phyloP scores from a whole-genome alignment of 2,329 filamentous ascomycete genomes.

The Cryphonectria naterciae region DNA sequence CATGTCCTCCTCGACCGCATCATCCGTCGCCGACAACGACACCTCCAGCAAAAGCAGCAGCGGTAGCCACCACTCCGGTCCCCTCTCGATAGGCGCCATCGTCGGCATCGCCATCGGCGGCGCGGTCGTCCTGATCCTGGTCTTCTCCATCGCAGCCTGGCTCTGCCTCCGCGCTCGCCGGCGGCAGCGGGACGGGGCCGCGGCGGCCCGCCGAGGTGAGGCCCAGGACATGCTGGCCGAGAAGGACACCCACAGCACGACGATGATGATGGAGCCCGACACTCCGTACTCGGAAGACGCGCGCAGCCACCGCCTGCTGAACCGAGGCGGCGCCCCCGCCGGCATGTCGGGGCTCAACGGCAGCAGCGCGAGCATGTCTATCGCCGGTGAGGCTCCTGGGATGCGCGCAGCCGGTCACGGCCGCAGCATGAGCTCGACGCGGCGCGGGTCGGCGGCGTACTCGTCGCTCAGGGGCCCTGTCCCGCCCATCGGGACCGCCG shows the following conservation, averaged over 20 bases:
- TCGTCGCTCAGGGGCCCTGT: constrained; percentile 23
- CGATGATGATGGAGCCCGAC: constrained; percentile 45
- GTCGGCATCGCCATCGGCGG: constrained; percentile 52
- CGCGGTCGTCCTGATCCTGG: constrained; percentile 44
- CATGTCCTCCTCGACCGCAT: neutral
- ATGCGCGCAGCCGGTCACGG: neutral
- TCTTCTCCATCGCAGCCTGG: constrained; percentile 48
- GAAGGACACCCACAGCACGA: constrained; percentile 45
- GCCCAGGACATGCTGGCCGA: constrained; percentile 48
- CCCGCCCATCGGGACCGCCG: constrained; percentile 29
- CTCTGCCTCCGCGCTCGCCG: constrained; percentile 46
- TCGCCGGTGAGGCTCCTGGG: neutral
- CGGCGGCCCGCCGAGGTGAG: constrained; percentile 27
- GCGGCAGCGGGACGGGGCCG: constrained; percentile 15
- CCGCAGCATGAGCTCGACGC: constrained; percentile 14
- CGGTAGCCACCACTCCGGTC: constrained; percentile 5
- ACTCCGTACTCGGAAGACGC: constrained; percentile 50
- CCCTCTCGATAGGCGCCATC: constrained; percentile 48
- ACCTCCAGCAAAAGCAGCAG: neutral
- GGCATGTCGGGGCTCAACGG: constrained; percentile 20
- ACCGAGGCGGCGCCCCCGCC: neutral
- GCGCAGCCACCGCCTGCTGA: constrained; percentile 33
- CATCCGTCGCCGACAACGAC: neutral
- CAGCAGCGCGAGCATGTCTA: constrained; percentile 17
- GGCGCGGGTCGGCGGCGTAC: constrained; percentile 19